Conservation (phyloP, 208 protist species). For the Acanthamoeba lenticulata region DNA sequence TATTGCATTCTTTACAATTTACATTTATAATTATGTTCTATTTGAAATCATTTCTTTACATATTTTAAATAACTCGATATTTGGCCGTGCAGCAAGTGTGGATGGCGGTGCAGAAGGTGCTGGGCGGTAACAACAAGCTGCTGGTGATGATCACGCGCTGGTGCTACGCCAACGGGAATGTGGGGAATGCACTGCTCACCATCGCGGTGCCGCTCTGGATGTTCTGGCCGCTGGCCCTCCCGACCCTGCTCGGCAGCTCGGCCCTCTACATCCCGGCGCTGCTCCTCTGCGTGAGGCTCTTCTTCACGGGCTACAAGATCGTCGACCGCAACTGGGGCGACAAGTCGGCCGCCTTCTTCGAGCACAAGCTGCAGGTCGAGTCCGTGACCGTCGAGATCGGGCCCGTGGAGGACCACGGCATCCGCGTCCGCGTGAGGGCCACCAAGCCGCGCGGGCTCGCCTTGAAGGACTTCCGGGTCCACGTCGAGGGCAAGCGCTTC, state of each 20-base stretch:
- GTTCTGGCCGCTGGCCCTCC: conserved; percentile 27
- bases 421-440: background rate
- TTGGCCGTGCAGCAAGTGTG: background rate
- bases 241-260: background rate
- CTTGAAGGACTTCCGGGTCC: conserved; percentile 4
- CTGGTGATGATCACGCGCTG: background rate
- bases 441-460: conserved; percentile 2
- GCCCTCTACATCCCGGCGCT: conserved; percentile 37
- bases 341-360: background rate
- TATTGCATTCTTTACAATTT: no score
- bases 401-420: conserved; percentile 33
- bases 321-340: conserved; percentile 54
- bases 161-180: conserved; percentile 38
- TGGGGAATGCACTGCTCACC: conserved; percentile 30
- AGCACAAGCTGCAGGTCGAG: conserved; percentile 21
- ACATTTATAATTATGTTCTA: background rate
- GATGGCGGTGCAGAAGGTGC: background rate
- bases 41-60: background rate
- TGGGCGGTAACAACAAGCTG: background rate
- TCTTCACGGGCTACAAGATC: conserved; percentile 60
- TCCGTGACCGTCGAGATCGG: conserved; percentile 19
- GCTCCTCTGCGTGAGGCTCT: conserved; percentile 1
- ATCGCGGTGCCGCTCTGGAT: conserved; percentile 34
- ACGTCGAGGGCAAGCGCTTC: conserved; percentile 16
- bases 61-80: no score